phyloP scores from a whole-genome alignment of 768 basidiomycete genomes.

The Trametopsis cervina region DNA sequence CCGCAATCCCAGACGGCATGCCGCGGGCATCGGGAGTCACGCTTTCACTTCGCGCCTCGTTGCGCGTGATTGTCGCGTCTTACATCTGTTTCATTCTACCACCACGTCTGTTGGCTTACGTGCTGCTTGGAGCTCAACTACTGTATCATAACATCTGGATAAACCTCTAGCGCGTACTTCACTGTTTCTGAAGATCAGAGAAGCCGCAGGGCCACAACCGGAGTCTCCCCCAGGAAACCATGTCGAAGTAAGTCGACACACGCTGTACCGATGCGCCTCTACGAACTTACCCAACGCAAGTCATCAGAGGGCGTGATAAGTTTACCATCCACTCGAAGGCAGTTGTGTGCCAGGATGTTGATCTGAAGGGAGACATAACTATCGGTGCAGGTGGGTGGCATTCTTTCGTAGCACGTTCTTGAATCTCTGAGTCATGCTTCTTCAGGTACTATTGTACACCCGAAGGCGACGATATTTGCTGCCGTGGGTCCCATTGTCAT shows the following conservation, averaged over 20 bases:
- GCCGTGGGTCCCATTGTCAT: conserved; percentile 88
- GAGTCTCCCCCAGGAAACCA: too few species aligned
- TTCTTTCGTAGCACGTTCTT: background rate
- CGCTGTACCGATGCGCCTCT: background rate
- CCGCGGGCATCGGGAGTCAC: too few species aligned
- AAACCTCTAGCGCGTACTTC: too few species aligned
- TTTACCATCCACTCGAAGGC: conserved; percentile 88
- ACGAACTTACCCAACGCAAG: background rate
- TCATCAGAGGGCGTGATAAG: conserved; percentile 63
- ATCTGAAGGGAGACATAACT: conserved; percentile 90
- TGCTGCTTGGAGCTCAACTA: too few species aligned
- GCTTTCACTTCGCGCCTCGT: too few species aligned
- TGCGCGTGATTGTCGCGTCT: too few species aligned
- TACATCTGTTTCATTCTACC: too few species aligned
- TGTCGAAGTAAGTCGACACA: background rate
- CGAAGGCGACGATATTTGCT: conserved; percentile 90
- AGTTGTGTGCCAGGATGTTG: conserved; percentile 88
- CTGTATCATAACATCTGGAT: too few species aligned
- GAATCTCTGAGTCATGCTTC: background rate
- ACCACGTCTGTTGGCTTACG: too few species aligned
- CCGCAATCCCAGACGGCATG: too few species aligned
- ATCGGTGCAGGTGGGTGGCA: conserved; percentile 69
- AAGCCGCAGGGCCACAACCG: too few species aligned
- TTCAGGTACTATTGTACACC: conserved; percentile 81
- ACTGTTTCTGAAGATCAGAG: too few species aligned